Base-by-base conservation (phyloP, 495 filamentous ascomycete genomes). In the Annulohypoxylon bovei region DNA sequence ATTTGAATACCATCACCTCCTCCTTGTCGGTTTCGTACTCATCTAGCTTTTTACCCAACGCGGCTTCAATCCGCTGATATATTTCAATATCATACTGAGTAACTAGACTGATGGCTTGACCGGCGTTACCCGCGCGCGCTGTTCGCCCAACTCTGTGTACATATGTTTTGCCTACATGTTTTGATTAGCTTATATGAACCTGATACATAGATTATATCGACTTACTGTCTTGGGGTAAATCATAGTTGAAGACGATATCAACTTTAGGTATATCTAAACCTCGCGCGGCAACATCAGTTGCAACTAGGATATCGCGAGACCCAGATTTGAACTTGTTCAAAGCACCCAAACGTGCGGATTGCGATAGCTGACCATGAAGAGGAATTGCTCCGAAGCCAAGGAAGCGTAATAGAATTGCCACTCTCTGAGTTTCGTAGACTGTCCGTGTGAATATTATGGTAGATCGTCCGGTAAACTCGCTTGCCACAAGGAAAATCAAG, bases 141-240 rank as follows among this genome's bases (percentile, higher is more conserved):
- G 95, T 99, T 65, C 95, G 90, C 6, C 95, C 95, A 2, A 98
- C 95, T 40, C 95, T 89, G 76, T 99, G 95, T 55, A 99, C 92
- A 73, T 98, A 99, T 0, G 93, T 97, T 78, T 97, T 95, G 73
- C 88, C 56, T 77, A 55, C 0, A 57, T 61, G 12, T 32, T 23
- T 30, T 6, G 11, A 46, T 70, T 61, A 70, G 67, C 7, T 28
- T 47, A 32, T 7, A 27, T 20, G 27, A 22, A 63, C 4, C 44
- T 27, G 4, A 20, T 11, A 25, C 0, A 33, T 1, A 30, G 20
- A 33, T 6, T 8, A 20, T 25, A 35, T 28, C 3, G 8, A 54
- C 67, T 46, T 65, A 70, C 70, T 72, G 65, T 95, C 92, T 12
- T 83, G 83, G 0, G 93, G 92, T 6, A 97, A 81, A 74, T 98